Base-by-base conservation (phyloP, 345 rosid species). In the Arabidopsis arenosa region DNA sequence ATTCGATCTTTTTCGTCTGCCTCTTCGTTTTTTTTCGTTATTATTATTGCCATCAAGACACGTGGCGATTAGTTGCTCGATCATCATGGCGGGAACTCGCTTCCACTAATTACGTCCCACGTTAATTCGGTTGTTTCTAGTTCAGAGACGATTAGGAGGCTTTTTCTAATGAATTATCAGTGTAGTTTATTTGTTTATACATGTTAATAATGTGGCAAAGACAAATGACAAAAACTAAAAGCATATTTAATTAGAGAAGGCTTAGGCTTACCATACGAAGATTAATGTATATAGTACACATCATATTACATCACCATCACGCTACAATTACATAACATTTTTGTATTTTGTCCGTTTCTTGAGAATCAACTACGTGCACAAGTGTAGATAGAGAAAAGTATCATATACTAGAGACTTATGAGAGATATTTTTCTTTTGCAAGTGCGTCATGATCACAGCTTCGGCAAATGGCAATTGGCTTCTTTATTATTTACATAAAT, bases 401-500 rank as follows among this genome's bases (percentile, higher is more conserved):
- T 52, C 67, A 11, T 66, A 65, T 40, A 66, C 33, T 15, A 58
- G 4, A 65, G n/a, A n/a, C n/a, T n/a, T n/a, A n/a, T n/a, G n/a
- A n/a, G 55, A 41, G 1, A 13, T 5, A 43, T 17, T 60, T 47
- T n/a, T n/a, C 33, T 17, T 33, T 58, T 8, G 61, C 18, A 37
- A 66, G 26, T 23, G 35, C 21, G 2, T 14, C 64, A 52, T 43
- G 35, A 41, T 76, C 64, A 36, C 63, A 61, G 47, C 58, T 53
- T 56, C 57, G 48, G 4, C 32, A 44, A 28, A 28, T 28, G 32
- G 17, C 51, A 76, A 76, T 1, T 52, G 70, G 44, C 66, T 55
- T 69, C 65, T 76, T 62, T 43, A 54, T 76, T 62, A 70, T 70
- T 28, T 64, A 70, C 75, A 40, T n/a, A 15, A 13, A 30, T 26